Evolutionary conservation across 805 yeast species (phyloP).

Genomic region (Saitoella complicata): DNA sequence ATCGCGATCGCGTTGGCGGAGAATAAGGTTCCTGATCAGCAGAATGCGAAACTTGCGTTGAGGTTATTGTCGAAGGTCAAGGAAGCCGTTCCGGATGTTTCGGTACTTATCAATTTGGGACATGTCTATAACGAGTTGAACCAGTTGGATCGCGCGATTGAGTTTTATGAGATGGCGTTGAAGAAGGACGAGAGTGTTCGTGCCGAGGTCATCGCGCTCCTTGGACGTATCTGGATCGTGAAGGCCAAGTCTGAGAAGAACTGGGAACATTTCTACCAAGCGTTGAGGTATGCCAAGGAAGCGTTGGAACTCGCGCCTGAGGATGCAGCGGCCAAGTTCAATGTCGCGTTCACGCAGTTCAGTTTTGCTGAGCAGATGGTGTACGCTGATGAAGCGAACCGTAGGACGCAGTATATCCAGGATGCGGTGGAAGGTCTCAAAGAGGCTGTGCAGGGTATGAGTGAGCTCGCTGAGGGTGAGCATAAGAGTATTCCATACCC

Average conservation of each 20-base stretch:
- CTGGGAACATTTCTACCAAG: slow-evolving; percentile 38
- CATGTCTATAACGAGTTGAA: slow-evolving; percentile 72
- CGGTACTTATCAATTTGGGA: slow-evolving; percentile 72
- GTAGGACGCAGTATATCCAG: slow-evolving; percentile 48
- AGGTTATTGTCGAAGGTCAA: slow-evolving; percentile 77
- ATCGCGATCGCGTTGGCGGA: slow-evolving; percentile 86
- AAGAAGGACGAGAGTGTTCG: slow-evolving; percentile 43
- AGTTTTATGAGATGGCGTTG: slow-evolving; percentile 64
- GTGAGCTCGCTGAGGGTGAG: slow-evolving; percentile 38
- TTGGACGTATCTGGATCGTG: slow-evolving; percentile 79
- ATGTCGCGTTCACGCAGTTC: slow-evolving; percentile 67
- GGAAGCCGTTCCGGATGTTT: slow-evolving; percentile 73
- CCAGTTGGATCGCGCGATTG: slow-evolving; percentile 74
- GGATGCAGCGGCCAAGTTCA: slow-evolving; percentile 44
- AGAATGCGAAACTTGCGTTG: slow-evolving; percentile 45
- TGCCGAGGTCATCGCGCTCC: slow-evolving; percentile 46
- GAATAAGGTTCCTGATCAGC: slow-evolving; percentile 33
- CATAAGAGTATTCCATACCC: slow-evolving; percentile 58
- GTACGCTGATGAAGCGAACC: slow-evolving; percentile 39
- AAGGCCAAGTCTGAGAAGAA: slow-evolving; percentile 59
- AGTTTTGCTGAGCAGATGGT: slow-evolving; percentile 73
- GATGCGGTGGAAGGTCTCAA: slow-evolving; percentile 39
- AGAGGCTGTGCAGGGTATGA: slow-evolving; percentile 44
- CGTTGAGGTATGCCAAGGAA: slow-evolving; percentile 44
- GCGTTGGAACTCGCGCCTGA: slow-evolving; percentile 32